Evolutionary conservation across 306 rosid genomes (phyloP).

Genomic region (Cercis canadensis): DNA sequence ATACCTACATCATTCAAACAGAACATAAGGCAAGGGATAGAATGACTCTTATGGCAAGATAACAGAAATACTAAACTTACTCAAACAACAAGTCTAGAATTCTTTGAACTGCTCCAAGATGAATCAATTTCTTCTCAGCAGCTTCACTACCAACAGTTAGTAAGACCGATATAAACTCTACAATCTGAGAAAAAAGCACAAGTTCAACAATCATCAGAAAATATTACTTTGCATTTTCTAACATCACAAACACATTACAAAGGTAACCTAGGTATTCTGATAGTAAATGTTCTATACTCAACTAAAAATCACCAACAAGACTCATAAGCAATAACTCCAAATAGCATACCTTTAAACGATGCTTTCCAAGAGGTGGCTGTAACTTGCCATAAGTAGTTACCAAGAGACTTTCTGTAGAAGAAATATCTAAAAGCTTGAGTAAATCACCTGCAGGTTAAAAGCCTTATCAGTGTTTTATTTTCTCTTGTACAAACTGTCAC

Average conservation of each 20-base stretch:
- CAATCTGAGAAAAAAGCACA: slow-evolving; percentile 63
- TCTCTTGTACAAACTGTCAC: not conserved
- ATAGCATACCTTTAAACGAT: slow-evolving; percentile 83
- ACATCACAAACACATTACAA: slow-evolving; percentile 16
- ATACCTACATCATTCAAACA: slow-evolving; percentile 65
- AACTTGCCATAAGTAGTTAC: slow-evolving; percentile 91
- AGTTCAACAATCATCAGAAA: not conserved
- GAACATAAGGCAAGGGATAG: slow-evolving; percentile 36
- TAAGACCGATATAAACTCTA: slow-evolving; percentile 89
- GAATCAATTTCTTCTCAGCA: slow-evolving; percentile 86
- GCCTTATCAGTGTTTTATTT: slow-evolving; percentile 18
- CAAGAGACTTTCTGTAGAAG: slow-evolving; percentile 69
- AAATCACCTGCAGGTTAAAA: slow-evolving; percentile 70
- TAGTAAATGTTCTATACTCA: slow-evolving; percentile 25
- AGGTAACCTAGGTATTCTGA: not conserved
- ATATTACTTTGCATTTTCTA: slow-evolving; percentile 12
- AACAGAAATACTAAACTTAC: slow-evolving; percentile 58
- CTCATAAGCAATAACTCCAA: slow-evolving; percentile 19
- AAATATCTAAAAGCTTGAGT: slow-evolving; percentile 82
- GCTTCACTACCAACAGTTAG: slow-evolving; percentile 85
- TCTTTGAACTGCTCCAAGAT: slow-evolving; percentile 80
- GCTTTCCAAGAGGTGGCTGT: slow-evolving; percentile 98
- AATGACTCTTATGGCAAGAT: slow-evolving; percentile 28
- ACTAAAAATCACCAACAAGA: not conserved
- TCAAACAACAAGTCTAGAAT: slow-evolving; percentile 85